Evolutionary conservation across 306 rosid species (phyloP).

Genomic region (Cajanus cajan): DNA sequence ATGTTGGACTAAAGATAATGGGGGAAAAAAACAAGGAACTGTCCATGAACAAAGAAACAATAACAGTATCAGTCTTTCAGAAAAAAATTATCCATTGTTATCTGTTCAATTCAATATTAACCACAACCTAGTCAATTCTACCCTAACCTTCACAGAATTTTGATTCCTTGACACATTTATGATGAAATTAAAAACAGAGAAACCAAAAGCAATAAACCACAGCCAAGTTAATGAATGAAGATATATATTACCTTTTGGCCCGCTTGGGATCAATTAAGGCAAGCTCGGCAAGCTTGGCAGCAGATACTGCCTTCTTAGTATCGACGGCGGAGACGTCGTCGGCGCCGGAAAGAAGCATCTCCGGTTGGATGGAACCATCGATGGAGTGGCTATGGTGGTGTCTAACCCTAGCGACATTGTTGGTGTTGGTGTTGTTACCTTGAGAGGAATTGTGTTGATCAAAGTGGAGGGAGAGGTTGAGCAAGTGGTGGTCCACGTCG

Average conservation of each 20-base stretch:
- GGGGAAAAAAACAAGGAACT: background rate
- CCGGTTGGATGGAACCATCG: slow-evolving; percentile 73
- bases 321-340: slow-evolving; percentile 41
- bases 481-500: slow-evolving; percentile 5
- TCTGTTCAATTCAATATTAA: background rate
- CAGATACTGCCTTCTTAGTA: slow-evolving; percentile 42
- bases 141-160: background rate
- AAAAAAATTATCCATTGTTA: background rate
- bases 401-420: slow-evolving; percentile 49
- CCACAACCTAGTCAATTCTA: too few species aligned
- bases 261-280: slow-evolving; percentile 85
- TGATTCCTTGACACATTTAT: background rate
- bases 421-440: background rate
- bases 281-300: slow-evolving; percentile 78
- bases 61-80: background rate
- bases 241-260: slow-evolving; percentile 63
- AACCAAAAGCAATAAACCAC: background rate
- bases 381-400: slow-evolving; percentile 89
- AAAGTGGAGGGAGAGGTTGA: slow-evolving; percentile 62
- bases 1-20: background rate
- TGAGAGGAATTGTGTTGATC: slow-evolving; percentile 57
- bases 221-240: background rate
- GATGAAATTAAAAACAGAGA: background rate
- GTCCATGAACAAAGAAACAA: background rate
- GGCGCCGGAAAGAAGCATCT: too few species aligned